phyloP scores from a whole-genome alignment of 1,284 basidiomycete species.

The Coniophora puteana region DNA sequence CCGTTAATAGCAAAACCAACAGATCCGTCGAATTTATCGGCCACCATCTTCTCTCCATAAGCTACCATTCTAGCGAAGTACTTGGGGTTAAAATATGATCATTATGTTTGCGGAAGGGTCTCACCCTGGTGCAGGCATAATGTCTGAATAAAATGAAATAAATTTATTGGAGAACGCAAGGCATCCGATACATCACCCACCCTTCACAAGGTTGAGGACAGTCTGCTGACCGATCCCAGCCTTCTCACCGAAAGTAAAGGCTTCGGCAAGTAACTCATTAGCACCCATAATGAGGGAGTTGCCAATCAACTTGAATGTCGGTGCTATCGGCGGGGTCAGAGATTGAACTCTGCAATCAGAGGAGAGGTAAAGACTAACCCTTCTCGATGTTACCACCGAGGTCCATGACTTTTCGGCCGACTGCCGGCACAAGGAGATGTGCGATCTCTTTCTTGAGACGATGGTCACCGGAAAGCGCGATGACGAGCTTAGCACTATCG shows the following conservation, averaged over 20 bases:
- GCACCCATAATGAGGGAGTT: slow-evolving; percentile 69
- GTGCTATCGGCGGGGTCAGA: slow-evolving; percentile 37
- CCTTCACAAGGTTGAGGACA: slow-evolving; percentile 57
- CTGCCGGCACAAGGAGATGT: slow-evolving; percentile 72
- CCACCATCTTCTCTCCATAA: slow-evolving; percentile 67
- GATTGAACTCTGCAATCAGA: neutral
- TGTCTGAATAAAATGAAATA: slow-evolving; percentile 34
- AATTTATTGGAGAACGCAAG: slow-evolving; percentile 19
- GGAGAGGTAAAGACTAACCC: slow-evolving; percentile 35
- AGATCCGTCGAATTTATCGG: slow-evolving; percentile 73
- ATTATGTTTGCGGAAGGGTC: slow-evolving; percentile 11
- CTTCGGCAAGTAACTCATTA: slow-evolving; percentile 79
- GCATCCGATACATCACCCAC: slow-evolving; percentile 31
- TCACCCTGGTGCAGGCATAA: slow-evolving; percentile 58
- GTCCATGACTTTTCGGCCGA: slow-evolving; percentile 75
- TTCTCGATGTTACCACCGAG: slow-evolving; percentile 77
- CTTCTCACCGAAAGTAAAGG: slow-evolving; percentile 82
- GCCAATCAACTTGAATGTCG: slow-evolving; percentile 78
- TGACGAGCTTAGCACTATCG: slow-evolving; percentile 64
- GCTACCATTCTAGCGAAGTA: slow-evolving; percentile 39
- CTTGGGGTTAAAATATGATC: slow-evolving; percentile 5
- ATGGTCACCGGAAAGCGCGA: slow-evolving; percentile 83
- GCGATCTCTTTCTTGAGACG: slow-evolving; percentile 80
- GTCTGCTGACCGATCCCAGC: slow-evolving; percentile 71
- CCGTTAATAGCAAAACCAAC: slow-evolving; percentile 86